These are phyloP conservation scores for Patellifolia procumbens DNA, from an alignment of 179 eudicot genomes.

Conservation along the genomic window DNA sequence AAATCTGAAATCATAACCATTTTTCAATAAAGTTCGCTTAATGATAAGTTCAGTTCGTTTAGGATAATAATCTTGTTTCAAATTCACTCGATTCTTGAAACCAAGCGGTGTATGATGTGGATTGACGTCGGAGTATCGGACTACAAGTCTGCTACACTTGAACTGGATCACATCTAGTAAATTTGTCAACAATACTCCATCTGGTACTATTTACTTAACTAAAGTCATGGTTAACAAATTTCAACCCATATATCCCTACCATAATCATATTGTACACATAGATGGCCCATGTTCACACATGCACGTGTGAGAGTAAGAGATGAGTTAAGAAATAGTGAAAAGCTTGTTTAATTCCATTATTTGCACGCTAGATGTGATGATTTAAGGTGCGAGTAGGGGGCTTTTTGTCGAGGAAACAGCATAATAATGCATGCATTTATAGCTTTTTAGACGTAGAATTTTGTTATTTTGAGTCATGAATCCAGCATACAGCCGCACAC, in stretches of 20 bases:
- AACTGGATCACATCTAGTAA: no score
- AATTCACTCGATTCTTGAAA: no score
- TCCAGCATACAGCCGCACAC: slow-evolving; percentile 1
- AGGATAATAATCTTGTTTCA: no score
- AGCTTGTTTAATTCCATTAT: not conserved
- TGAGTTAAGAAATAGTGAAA: not conserved
- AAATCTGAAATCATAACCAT: no score
- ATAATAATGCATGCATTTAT: slow-evolving; percentile 1
- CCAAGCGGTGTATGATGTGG: no score
- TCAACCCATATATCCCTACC: not conserved
- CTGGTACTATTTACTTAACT: no score
- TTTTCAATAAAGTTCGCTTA: no score
- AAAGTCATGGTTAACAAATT: not conserved
- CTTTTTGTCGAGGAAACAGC: slow-evolving; percentile 3
- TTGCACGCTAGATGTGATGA: slow-evolving; percentile 5
- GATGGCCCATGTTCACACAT: not conserved
- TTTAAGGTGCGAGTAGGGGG: not conserved
- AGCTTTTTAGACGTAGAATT: not conserved
- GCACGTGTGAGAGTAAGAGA: not conserved
- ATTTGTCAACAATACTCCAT: no score
- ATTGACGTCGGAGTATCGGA: no score
- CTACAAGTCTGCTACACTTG: no score
- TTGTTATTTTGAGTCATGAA: not conserved
- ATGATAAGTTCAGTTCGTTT: no score
- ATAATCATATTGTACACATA: not conserved